Percentiles rank a stretch among this genome's conserved stretches.
phyloP scores from a whole-genome alignment of 345 rosid species.

The Corymbia maculata region DNA sequence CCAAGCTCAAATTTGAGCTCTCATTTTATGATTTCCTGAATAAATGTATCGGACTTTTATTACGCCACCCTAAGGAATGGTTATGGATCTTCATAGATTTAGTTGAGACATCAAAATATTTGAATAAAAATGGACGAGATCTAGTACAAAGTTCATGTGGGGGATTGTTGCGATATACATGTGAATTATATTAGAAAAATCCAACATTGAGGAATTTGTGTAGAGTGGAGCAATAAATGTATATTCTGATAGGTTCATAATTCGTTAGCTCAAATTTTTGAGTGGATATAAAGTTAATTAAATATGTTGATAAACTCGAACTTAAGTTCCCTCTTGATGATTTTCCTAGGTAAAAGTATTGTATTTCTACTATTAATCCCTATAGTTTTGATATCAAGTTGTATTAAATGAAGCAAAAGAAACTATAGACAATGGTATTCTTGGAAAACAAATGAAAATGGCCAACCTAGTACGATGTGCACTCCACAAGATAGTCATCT shows the following conservation, averaged over 20 bases:
- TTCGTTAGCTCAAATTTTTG: neutral
- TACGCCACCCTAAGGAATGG: too few relatives aligned
- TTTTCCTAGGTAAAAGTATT: too few relatives aligned
- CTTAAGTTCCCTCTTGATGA: neutral
- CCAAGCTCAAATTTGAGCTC: too few relatives aligned
- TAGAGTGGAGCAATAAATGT: neutral
- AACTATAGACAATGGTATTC: neutral
- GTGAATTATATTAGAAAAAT: neutral
- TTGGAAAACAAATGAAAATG: neutral
- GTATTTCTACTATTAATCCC: neutral
- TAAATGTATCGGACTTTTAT: too few relatives aligned
- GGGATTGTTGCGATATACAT: neutral
- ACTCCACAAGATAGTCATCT: neutral
- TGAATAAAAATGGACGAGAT: neutral
- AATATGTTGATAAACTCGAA: neutral
- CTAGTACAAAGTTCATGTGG: accelerated
- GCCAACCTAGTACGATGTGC: neutral
- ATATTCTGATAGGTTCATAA: neutral
- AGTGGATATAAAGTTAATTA: neutral
- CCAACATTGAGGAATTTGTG: neutral
- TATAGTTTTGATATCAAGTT: neutral
- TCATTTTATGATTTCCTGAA: too few relatives aligned
- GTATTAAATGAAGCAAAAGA: neutral
- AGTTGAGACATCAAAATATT: neutral
- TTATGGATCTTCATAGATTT: too few relatives aligned